phyloP scores from a whole-genome alignment of 345 rosid species.

The Boechera retrofracta region DNA sequence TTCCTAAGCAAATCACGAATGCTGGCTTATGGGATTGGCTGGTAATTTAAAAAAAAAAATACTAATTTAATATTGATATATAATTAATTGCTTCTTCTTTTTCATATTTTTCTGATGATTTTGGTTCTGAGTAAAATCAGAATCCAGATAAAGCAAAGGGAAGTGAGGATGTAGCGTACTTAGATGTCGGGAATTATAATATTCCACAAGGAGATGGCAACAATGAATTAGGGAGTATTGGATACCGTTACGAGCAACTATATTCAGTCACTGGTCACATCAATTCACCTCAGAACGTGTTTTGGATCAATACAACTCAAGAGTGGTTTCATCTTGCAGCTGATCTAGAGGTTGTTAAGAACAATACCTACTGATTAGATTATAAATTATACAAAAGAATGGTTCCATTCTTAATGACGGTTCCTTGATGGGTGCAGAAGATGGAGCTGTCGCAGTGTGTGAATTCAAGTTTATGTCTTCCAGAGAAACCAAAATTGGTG shows the following conservation, averaged over 20 bases:
- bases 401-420: background rate
- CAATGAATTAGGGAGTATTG: slow-evolving; percentile 50
- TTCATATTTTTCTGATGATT: background rate
- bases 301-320: slow-evolving; percentile 50
- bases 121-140: slow-evolving; percentile 29
- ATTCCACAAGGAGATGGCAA: slow-evolving; percentile 47
- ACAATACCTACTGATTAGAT: background rate
- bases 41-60: slow-evolving; percentile 36
- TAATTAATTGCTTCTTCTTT: background rate
- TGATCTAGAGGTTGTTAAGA: slow-evolving; percentile 48
- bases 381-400: background rate
- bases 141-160: slow-evolving; percentile 44
- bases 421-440: slow-evolving; percentile 36
- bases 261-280: slow-evolving; percentile 43
- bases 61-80: background rate
- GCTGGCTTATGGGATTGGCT: slow-evolving; percentile 68
- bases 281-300: slow-evolving; percentile 38
- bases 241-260: slow-evolving; percentile 46
- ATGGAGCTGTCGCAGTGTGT: slow-evolving; percentile 53
- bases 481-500: slow-evolving; percentile 53
- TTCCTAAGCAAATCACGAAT: slow-evolving; percentile 54
- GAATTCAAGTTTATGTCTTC: slow-evolving; percentile 56
- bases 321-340: slow-evolving; percentile 60
- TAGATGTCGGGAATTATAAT: slow-evolving; percentile 50
- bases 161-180: slow-evolving; percentile 30